Evolutionary conservation across 441 rosid genomes (phyloP).

Genomic region (Syzygium malaccense): DNA sequence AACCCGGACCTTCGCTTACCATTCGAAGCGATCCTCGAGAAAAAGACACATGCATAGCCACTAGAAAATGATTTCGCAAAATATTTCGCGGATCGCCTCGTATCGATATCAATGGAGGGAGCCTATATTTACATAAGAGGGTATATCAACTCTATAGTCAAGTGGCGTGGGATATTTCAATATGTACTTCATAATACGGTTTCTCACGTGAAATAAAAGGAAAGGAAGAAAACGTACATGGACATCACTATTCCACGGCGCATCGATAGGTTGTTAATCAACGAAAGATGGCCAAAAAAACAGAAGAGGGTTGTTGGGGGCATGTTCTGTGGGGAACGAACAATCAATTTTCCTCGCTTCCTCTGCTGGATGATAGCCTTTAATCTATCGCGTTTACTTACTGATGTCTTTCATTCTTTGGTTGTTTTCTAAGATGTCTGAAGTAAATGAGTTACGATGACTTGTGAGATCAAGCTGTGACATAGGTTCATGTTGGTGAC

Average conservation of each 20-base stretch:
- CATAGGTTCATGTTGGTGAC: neutral
- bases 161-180: neutral
- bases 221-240: neutral
- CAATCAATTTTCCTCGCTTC: neutral
- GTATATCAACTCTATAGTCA: neutral
- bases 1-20: neutral
- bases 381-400: neutral
- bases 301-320: neutral
- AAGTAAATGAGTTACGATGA: neutral
- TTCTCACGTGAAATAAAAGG: neutral
- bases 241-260: neutral
- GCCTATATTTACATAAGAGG: neutral
- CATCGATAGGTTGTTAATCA: neutral
- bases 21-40: neutral
- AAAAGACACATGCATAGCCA: neutral
- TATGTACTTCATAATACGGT: rapidly evolving
- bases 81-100: neutral
- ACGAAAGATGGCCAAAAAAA: neutral
- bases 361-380: neutral
- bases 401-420: neutral
- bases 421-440: neutral
- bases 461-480: neutral
- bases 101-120: rapidly evolving
- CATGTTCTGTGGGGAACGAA: neutral
- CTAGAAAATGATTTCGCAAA: neutral